These are phyloP conservation scores for Bondarzewia mesenterica DNA, from an alignment of 1,284 basidiomycete species.

Conservation along the genomic window DNA sequence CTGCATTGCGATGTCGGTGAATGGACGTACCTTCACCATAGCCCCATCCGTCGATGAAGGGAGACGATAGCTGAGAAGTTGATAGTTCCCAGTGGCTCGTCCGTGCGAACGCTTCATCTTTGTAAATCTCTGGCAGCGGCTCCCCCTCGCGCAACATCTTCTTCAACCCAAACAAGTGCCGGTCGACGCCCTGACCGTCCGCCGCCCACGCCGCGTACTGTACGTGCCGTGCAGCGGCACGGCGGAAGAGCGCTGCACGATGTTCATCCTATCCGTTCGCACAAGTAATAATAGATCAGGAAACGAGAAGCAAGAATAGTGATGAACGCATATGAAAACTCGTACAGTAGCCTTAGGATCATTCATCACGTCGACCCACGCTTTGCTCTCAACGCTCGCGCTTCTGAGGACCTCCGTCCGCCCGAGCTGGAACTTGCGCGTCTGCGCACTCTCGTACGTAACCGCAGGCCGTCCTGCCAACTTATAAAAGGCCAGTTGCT, in stretches of 20 bases:
- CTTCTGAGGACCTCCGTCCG: constrained; percentile 93
- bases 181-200: constrained; percentile 91
- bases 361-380: constrained; percentile 87
- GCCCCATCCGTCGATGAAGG: constrained; percentile 91
- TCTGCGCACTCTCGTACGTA: constrained; percentile 94
- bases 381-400: constrained; percentile 77
- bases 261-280: constrained; percentile 39
- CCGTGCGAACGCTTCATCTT: constrained; percentile 64
- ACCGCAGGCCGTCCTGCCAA: constrained; percentile 75
- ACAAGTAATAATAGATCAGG: no score
- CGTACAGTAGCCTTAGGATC: constrained; percentile 46
- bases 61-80: constrained; percentile 82
- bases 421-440: constrained; percentile 86
- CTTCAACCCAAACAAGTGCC: constrained; percentile 93
- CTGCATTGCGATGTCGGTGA: constrained; percentile 3
- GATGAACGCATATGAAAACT: constrained; percentile 7
- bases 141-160: constrained; percentile 76
- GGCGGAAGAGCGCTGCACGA: constrained; percentile 67
- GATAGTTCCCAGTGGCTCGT: constrained; percentile 89
- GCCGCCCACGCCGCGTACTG: constrained; percentile 88
- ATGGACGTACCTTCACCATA: constrained; percentile 84
- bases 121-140: constrained; percentile 70
- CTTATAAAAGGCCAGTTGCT: constrained; percentile 93
- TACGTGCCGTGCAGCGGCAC: constrained; percentile 77
- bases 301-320: no score